Evolutionary conservation across 2,329 filamentous ascomycete species (phyloP).

Genomic region (Simplicillium sp.): DNA sequence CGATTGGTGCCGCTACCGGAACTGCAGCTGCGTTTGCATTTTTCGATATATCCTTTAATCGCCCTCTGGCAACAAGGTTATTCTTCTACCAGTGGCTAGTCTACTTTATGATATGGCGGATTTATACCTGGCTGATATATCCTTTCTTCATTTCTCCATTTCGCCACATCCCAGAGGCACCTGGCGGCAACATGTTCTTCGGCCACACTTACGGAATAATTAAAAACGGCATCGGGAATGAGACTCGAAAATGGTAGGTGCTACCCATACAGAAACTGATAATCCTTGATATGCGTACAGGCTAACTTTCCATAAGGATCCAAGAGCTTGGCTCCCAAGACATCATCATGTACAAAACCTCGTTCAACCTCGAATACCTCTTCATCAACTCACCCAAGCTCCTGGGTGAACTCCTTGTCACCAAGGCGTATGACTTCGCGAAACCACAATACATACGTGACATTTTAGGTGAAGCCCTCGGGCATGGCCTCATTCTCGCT

Average conservation of each 20-base stretch:
- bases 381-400: conserved; percentile 53
- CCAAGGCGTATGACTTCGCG: conserved; percentile 59
- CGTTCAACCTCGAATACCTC: conserved; percentile 56
- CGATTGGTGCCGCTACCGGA: too few relatives aligned
- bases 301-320: conserved; percentile 31
- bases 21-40: too few relatives aligned
- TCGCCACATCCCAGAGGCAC: conserved; percentile 32
- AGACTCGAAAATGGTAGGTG: conserved; percentile 39
- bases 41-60: too few relatives aligned
- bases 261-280: neutral
- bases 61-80: too few relatives aligned
- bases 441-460: conserved; percentile 49
- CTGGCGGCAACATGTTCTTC: conserved; percentile 31
- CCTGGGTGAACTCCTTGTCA: conserved; percentile 60
- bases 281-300: neutral
- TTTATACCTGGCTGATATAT: conserved; percentile 18
- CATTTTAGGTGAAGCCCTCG: conserved; percentile 54
- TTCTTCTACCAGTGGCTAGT: too few relatives aligned
- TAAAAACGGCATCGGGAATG: conserved; percentile 28
- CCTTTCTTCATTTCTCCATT: conserved; percentile 31
- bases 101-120: too few relatives aligned
- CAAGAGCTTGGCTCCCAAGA: conserved; percentile 56
- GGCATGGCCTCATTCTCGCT: conserved; percentile 65
- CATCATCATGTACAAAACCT: conserved; percentile 54
- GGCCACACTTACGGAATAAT: conserved; percentile 36